Conservation (phyloP, 768 basidiomycete genomes). For the Phanerochaete sordida region DNA sequence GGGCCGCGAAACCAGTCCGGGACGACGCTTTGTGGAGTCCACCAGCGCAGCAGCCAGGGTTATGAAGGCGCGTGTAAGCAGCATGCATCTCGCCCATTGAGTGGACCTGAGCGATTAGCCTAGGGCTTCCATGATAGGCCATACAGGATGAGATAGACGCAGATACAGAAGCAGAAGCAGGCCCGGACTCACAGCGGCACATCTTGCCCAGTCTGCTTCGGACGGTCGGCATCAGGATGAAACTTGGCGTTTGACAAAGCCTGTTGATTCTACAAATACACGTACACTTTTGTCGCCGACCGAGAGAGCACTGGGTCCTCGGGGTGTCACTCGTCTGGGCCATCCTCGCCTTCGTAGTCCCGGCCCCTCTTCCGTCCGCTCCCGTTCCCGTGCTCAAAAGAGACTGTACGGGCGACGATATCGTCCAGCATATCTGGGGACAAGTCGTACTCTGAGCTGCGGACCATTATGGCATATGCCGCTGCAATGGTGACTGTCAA, state of each 20-base stretch:
- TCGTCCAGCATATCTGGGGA: constrained; percentile 67
- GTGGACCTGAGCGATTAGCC: not conserved
- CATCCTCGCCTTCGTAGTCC: constrained; percentile 11
- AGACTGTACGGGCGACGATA: constrained; percentile 44
- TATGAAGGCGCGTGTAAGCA: not conserved
- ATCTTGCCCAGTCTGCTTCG: not conserved
- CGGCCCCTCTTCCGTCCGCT: constrained; percentile 16
- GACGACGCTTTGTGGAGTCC: not conserved
- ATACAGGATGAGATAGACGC: constrained; percentile 3
- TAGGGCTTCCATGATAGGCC: not conserved
- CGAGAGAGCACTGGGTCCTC: not conserved
- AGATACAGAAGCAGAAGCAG: not conserved
- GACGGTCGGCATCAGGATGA: not conserved
- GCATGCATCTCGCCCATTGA: not conserved
- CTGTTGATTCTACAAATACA: not conserved
- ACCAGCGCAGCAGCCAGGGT: not conserved
- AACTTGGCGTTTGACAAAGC: not conserved
- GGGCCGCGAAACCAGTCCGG: not conserved
- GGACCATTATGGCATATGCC: constrained; percentile 67
- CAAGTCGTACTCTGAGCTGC: constrained; percentile 71
- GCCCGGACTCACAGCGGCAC: not conserved
- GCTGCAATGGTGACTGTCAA: constrained; percentile 35
- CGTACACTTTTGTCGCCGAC: not conserved
- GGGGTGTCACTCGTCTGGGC: constrained; percentile 9
- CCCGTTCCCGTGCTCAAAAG: not conserved